phyloP scores from a whole-genome alignment of 2,329 filamentous ascomycete species.

The Bipolaris bicolor region DNA sequence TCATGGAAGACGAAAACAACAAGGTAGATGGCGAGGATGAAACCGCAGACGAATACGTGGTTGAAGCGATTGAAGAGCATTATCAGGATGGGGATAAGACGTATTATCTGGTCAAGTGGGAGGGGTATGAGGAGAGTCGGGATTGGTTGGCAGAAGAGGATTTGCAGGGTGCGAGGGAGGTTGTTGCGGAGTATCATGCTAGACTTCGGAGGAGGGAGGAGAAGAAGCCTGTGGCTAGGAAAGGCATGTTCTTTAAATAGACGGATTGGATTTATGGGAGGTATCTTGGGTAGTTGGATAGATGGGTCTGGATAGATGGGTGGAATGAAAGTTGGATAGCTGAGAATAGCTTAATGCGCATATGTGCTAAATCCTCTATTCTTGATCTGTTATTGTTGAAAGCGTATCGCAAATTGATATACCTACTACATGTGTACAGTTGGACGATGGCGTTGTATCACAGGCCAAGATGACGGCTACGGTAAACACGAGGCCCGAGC shows the following conservation, averaged over 20 bases:
- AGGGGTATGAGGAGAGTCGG: slow-evolving; percentile 38
- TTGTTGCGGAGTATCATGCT: slow-evolving; percentile 35
- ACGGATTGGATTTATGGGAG: background rate
- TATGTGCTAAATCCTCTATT: too few relatives aligned
- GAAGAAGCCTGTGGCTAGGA: background rate
- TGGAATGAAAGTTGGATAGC: too few relatives aligned
- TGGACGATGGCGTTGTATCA: too few relatives aligned
- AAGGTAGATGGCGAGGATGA: slow-evolving; percentile 6
- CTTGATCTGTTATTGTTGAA: too few relatives aligned
- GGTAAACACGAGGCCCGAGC: background rate
- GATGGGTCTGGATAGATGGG: too few relatives aligned
- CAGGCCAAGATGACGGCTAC: background rate
- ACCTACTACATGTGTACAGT: too few relatives aligned
- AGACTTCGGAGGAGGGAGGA: slow-evolving; percentile 13
- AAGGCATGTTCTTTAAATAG: background rate
- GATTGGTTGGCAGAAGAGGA: slow-evolving; percentile 41
- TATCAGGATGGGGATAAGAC: slow-evolving; percentile 25
- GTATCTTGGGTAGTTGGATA: background rate
- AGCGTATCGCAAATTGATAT: too few relatives aligned
- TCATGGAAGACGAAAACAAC: background rate
- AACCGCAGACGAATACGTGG: slow-evolving; percentile 34
- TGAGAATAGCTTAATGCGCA: too few relatives aligned
- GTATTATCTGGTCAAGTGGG: slow-evolving; percentile 46
- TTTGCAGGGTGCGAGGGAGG: slow-evolving; percentile 33
- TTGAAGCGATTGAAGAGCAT: slow-evolving; percentile 40